These are phyloP conservation scores for Ailanthus altissimus DNA, from an alignment of 345 rosid species.

Conservation along the genomic window DNA sequence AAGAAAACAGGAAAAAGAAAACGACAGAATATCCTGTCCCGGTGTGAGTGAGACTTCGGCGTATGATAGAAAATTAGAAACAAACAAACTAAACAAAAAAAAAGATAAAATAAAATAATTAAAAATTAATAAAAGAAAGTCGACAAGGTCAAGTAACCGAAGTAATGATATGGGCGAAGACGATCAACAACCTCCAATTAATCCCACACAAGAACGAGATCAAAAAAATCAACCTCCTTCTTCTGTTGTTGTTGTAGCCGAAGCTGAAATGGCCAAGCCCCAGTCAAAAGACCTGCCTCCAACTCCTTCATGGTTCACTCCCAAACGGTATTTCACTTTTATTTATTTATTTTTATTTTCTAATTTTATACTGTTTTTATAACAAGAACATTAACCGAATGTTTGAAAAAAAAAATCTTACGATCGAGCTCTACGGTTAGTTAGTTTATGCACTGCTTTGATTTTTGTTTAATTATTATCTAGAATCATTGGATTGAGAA, in stretches of 20 bases:
- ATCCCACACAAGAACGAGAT: not conserved
- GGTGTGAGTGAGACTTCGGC: too few species aligned
- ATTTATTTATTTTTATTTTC: not conserved
- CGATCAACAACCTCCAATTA: not conserved
- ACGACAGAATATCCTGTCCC: too few species aligned
- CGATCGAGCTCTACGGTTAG: not conserved
- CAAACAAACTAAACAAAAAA: not conserved
- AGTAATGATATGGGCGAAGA: not conserved
- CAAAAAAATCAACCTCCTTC: not conserved
- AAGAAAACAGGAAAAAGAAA: too few species aligned
- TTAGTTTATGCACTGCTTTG: not conserved
- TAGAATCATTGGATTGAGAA: not conserved
- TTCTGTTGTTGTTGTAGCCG: not conserved
- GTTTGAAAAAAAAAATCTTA: not conserved
- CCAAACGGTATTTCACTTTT: slow-evolving; percentile 40
- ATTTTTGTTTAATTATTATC: not conserved
- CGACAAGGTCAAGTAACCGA: not conserved
- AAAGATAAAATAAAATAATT: not conserved
- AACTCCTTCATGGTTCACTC: slow-evolving; percentile 57
- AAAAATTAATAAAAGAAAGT: too few species aligned
- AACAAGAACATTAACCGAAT: not conserved
- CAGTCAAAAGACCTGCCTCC: slow-evolving; percentile 18
- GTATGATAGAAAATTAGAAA: too few species aligned
- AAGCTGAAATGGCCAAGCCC: slow-evolving; percentile 31
- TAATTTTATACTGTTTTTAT: not conserved